These are phyloP conservation scores for Teratosphaeria destructans DNA, from an alignment of 2,329 filamentous ascomycete genomes.

Conservation along the genomic window DNA sequence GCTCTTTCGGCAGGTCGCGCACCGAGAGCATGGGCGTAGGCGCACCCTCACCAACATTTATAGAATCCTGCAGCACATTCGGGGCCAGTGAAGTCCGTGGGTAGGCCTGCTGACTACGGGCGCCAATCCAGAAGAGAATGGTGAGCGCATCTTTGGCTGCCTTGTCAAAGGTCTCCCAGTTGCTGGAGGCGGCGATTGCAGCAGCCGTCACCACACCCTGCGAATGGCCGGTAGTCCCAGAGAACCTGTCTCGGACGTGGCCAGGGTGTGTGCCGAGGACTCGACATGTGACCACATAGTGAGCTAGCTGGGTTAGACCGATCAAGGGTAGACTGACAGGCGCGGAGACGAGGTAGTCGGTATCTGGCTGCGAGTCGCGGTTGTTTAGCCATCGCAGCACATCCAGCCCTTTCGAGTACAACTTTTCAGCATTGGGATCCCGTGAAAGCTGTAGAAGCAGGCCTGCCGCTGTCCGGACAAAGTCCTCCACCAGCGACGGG, in stretches of 20 bases:
- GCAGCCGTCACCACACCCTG: conserved; percentile 93
- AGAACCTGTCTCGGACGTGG: conserved; percentile 71
- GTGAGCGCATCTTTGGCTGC: conserved; percentile 71
- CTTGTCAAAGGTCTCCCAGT: conserved; percentile 84
- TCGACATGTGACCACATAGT: conserved; percentile 91
- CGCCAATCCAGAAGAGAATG: conserved; percentile 97
- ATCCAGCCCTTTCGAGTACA: conserved; percentile 94
- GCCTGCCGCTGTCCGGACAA: conserved; percentile 71
- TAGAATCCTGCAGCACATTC: conserved; percentile 79
- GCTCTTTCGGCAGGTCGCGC: conserved; percentile 74
- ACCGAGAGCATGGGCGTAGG: conserved; percentile 98
- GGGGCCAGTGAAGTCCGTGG: conserved; percentile 89
- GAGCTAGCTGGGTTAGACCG: conserved; percentile 87
- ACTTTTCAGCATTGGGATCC: conserved; percentile 80
- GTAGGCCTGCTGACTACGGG: conserved; percentile 93
- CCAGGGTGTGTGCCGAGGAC: conserved; percentile 83
- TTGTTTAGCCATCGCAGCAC: conserved; percentile 88
- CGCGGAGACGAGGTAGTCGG: conserved; percentile 87
- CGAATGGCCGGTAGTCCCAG: conserved; percentile 88
- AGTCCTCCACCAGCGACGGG: conserved; percentile 76
- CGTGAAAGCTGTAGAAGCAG: conserved; percentile 76
- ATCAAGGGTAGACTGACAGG: conserved; percentile 95
- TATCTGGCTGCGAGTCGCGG: conserved; percentile 79
- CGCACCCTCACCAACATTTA: conserved; percentile 86
- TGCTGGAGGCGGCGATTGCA: conserved; percentile 78